Conservation (phyloP, 2,329 filamentous ascomycete species). For the Trichoderma gracile region DNA sequence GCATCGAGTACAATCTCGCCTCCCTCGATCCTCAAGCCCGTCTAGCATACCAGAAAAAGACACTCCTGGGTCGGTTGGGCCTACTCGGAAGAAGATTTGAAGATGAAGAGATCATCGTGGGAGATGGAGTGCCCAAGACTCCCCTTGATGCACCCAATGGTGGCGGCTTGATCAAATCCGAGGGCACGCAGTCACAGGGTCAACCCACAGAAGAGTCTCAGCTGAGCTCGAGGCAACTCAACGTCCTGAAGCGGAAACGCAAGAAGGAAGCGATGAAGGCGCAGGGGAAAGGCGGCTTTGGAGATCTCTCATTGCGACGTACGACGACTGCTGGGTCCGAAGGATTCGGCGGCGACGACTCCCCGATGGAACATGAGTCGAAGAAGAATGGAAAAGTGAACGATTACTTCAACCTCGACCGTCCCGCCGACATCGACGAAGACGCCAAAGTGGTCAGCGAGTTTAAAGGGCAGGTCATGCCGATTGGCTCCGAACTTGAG, state of each 20-base stretch:
- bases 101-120: constrained; percentile 71
- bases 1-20: constrained; percentile 81
- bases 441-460: constrained; percentile 91
- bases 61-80: constrained; percentile 76
- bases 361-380: constrained; percentile 54
- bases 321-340: constrained; percentile 63
- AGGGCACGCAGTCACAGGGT: constrained; percentile 42
- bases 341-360: constrained; percentile 60
- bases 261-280: constrained; percentile 88
- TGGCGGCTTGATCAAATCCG: constrained; percentile 38
- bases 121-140: constrained; percentile 49
- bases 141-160: constrained; percentile 46
- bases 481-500: constrained; percentile 85
- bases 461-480: constrained; percentile 80
- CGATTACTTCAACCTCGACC: constrained; percentile 91
- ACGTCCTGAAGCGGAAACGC: constrained; percentile 89
- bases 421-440: constrained; percentile 76
- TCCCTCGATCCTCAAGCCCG: constrained; percentile 78
- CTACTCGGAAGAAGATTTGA: constrained; percentile 82
- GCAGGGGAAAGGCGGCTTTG: constrained; percentile 82
- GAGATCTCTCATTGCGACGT: constrained; percentile 75
- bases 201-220: constrained; percentile 63
- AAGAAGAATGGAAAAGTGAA: constrained; percentile 65
- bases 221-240: constrained; percentile 89
- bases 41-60: constrained; percentile 86